These are phyloP conservation scores for Euphrasia arctica DNA, from an alignment of 305 asterid species.

Conservation along the genomic window DNA sequence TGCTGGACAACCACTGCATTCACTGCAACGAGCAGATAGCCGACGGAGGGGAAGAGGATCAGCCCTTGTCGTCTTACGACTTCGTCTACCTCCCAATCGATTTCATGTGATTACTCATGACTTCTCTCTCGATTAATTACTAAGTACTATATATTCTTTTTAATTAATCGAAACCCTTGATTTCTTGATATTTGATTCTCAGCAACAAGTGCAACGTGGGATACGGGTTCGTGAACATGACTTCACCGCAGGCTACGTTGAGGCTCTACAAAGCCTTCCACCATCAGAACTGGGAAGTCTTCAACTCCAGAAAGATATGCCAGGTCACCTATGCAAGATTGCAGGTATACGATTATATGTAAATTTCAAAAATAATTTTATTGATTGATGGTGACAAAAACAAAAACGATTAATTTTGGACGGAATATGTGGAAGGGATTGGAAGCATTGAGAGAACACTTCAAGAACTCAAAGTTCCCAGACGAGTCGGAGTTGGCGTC, in stretches of 20 bases:
- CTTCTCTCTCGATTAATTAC: not conserved
- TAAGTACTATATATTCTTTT: no score
- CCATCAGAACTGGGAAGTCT: constrained; percentile 90
- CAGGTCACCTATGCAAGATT: constrained; percentile 92
- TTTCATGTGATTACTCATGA: constrained; percentile 49
- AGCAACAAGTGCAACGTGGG: constrained; percentile 99
- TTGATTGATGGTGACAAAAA: no score
- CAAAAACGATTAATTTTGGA: no score
- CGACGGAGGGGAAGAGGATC: constrained; percentile 58
- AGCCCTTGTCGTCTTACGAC: constrained; percentile 86
- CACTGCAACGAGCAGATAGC: constrained; percentile 91
- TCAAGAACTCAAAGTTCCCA: constrained; percentile 94
- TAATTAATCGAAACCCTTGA: not conserved
- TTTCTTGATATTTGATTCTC: not conserved
- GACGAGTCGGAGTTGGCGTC: constrained; percentile 71
- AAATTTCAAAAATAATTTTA: no score
- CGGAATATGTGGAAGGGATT: constrained; percentile 42
- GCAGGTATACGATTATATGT: constrained; percentile 43
- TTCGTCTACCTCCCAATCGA: constrained; percentile 96
- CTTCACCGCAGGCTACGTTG: constrained; percentile 87
- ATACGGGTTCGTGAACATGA: constrained; percentile 98
- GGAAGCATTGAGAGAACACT: constrained; percentile 84
- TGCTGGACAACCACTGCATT: constrained; percentile 98
- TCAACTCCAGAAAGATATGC: constrained; percentile 90
- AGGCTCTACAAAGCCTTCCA: constrained; percentile 94